phyloP scores from a whole-genome alignment of 1,139 yeast species.

The Suhomyces bribrorum region DNA sequence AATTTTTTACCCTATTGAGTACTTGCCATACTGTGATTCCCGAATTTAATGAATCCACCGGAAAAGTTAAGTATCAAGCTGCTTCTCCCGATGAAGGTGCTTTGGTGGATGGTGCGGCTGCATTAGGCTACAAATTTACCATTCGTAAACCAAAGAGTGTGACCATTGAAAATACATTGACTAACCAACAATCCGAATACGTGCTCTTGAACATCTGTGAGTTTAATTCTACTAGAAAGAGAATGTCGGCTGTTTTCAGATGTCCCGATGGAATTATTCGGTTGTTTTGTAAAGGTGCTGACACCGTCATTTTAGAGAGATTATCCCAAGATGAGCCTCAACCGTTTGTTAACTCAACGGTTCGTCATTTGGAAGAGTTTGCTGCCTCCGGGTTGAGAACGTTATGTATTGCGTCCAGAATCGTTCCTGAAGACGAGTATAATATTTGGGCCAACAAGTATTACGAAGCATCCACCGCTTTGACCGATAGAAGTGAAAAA shows the following conservation, averaged over 20 bases:
- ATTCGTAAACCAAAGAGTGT: slow-evolving; percentile 86
- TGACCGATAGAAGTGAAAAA: slow-evolving; percentile 71
- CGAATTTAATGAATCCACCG: slow-evolving; percentile 62
- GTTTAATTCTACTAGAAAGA: slow-evolving; percentile 93
- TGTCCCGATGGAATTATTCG: slow-evolving; percentile 93
- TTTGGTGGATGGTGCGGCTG: slow-evolving; percentile 93
- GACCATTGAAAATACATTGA: slow-evolving; percentile 56
- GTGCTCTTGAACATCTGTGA: slow-evolving; percentile 91
- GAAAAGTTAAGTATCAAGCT: slow-evolving; percentile 87
- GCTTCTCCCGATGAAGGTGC: slow-evolving; percentile 99
- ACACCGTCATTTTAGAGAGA: slow-evolving; percentile 89
- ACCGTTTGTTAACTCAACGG: slow-evolving; percentile 78
- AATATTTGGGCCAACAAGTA: slow-evolving; percentile 61
- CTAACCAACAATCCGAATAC: slow-evolving; percentile 45
- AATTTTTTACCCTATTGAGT: slow-evolving; percentile 80
- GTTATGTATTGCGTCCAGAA: slow-evolving; percentile 85
- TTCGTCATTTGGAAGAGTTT: slow-evolving; percentile 90
- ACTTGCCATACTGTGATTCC: slow-evolving; percentile 98
- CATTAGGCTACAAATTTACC: slow-evolving; percentile 78
- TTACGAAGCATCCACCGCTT: slow-evolving; percentile 78
- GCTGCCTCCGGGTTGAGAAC: slow-evolving; percentile 97
- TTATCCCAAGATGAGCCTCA: slow-evolving; percentile 63
- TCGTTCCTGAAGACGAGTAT: slow-evolving; percentile 79
- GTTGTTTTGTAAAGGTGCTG: slow-evolving; percentile 96
- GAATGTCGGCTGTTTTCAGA: slow-evolving; percentile 94